These are phyloP conservation scores for Saccharomyces hybrid DNA, from an alignment of 1,139 yeast genomes.

Conservation along the genomic window DNA sequence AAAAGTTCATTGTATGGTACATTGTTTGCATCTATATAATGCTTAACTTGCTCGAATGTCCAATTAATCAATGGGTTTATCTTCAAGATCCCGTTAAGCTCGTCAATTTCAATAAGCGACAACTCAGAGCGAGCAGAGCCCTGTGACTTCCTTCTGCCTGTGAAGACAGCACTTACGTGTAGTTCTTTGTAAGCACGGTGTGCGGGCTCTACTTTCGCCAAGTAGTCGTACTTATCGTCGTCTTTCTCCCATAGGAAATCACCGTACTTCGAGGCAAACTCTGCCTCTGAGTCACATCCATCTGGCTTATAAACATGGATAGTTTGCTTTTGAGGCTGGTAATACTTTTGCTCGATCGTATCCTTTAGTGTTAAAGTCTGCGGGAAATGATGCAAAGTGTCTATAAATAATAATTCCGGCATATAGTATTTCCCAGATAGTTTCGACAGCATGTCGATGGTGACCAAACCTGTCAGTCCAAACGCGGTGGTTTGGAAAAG, in stretches of 20 bases:
- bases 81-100: constrained; percentile 60
- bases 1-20: constrained; percentile 84
- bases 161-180: constrained; percentile 70
- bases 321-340: constrained; percentile 31
- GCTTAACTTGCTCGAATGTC: constrained; percentile 66
- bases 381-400: constrained; percentile 87
- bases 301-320: constrained; percentile 62
- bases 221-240: constrained; percentile 72
- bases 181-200: constrained; percentile 74
- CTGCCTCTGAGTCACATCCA: constrained; percentile 49
- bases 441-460: constrained; percentile 74
- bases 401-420: constrained; percentile 69
- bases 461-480: constrained; percentile 86
- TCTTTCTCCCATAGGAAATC: constrained; percentile 75
- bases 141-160: constrained; percentile 87
- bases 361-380: constrained; percentile 78
- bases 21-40: constrained; percentile 55
- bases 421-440: constrained; percentile 35
- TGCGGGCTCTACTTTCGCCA: constrained; percentile 90
- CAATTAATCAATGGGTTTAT: constrained; percentile 85
- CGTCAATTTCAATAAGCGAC: constrained; percentile 71
- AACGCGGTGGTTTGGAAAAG: constrained; percentile 90
- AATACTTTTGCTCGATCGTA: constrained; percentile 48
- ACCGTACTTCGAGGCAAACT: constrained; percentile 63
- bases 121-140: constrained; percentile 77